phyloP scores from a whole-genome alignment of 192 early-diverging fungal genomes.

The Coemansia sp. region DNA sequence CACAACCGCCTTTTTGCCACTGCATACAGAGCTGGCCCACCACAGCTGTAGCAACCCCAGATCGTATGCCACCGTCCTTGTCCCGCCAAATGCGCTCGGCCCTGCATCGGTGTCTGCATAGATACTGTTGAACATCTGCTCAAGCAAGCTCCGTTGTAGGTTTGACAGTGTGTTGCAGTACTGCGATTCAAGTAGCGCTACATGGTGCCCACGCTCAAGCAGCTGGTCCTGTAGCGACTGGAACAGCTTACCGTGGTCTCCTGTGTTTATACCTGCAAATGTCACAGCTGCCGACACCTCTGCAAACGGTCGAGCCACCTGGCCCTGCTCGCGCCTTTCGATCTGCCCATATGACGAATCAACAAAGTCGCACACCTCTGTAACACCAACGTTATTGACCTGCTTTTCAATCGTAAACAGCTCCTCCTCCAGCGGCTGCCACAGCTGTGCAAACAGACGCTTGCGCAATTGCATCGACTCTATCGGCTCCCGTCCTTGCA shows the following conservation, averaged over 20 bases:
- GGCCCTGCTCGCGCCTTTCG: constrained; percentile 30
- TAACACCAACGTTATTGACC: constrained; percentile 61
- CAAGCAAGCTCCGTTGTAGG: constrained; percentile 66
- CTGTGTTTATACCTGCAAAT: constrained; percentile 72
- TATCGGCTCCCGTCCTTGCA: constrained; percentile 58
- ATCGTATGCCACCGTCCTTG: constrained; percentile 61
- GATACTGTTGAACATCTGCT: constrained; percentile 60
- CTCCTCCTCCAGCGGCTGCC: constrained; percentile 53
- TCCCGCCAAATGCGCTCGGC: constrained; percentile 7
- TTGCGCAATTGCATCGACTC: constrained; percentile 57
- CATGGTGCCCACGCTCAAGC: constrained; percentile 39
- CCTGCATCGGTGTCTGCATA: constrained; percentile 22
- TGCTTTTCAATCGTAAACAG: constrained; percentile 39
- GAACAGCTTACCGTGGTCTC: constrained; percentile 75
- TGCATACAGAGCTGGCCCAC: constrained; percentile 46
- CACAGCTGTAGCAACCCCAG: constrained; percentile 67
- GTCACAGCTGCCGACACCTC: constrained; percentile 74
- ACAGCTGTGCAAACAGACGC: constrained; percentile 55
- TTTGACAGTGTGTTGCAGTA: constrained; percentile 65
- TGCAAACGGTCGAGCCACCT: constrained; percentile 58
- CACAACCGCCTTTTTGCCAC: constrained; percentile 57
- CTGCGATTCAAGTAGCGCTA: constrained; percentile 68
- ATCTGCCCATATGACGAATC: constrained; percentile 52
- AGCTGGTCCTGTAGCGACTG: constrained; percentile 60
- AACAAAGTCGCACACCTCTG: constrained; percentile 64